Base-by-base conservation (phyloP, 225 moss, liverwort and hornwort genomes). In the Polytrichum commune region DNA sequence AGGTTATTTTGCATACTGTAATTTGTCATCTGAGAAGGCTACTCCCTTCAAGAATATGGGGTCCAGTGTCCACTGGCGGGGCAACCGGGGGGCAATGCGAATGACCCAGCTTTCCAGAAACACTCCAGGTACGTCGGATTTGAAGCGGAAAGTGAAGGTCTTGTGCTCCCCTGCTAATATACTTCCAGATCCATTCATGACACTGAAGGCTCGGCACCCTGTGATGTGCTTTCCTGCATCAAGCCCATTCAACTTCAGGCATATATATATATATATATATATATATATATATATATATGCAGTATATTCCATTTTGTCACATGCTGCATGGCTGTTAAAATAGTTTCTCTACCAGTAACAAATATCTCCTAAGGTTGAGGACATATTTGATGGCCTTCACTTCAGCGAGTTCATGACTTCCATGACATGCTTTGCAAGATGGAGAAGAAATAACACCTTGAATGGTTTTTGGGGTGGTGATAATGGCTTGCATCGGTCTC, bases 31-130 rank as follows among this genome's bases (percentile, higher is more conserved):
- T 0, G 64, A 81, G 0, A 84, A 74, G 7, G 76, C 84, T 69
- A 87, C 70, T 4, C 84, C 84, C 71, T 81, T 87, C 8, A 87
- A 76, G 24, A 76, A 77, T 54, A 87, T 76, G 13, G 87, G 87
- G 30, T 77, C 74, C 30, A 81, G 63, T 24, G 26, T 72, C 87
- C 87, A 84, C 63, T 18, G 69, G 20, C 1, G 0, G 13, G 29
- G 76, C 25, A 84, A 32, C 4, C 13, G 53, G 0, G 84, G 84
- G 56, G 74, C 76, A 0, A 79, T 73, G 28, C 2, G 69, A 63
- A 79, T 22, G 19, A 73, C 2, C 84, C 87, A 87, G 63, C 74
- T 77, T 8, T 81, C 87, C 56, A 67, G 67, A 67, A 76, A 84
- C 4, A 84, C 78, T 60, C 87, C 84, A 5, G 70, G 66, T 23